Evolutionary conservation across 306 rosid species (phyloP).

Genomic region (Nissolia schottii): DNA sequence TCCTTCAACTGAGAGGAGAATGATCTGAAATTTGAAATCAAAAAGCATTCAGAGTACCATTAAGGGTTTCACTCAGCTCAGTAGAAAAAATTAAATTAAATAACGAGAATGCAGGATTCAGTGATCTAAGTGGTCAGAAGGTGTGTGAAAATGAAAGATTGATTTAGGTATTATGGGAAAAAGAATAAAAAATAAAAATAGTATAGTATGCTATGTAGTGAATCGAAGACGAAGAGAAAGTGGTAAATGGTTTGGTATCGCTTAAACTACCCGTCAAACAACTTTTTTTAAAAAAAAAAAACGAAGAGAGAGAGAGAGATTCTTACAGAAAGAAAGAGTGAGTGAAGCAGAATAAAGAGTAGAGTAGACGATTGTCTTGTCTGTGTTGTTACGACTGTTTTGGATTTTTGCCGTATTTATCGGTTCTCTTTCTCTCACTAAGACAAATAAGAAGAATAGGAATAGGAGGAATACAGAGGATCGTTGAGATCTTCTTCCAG

Average conservation of each 20-base stretch:
- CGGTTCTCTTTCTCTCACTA: not conserved
- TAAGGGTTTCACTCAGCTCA: too few relatives aligned
- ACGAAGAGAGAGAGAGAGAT: not conserved
- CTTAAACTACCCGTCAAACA: too few relatives aligned
- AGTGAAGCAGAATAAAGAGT: constrained; percentile 24
- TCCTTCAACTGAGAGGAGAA: not conserved
- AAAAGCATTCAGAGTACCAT: not conserved
- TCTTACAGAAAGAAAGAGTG: constrained; percentile 42
- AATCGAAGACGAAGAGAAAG: not conserved
- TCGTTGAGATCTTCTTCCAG: constrained; percentile 40
- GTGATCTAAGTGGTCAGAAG: constrained; percentile 20
- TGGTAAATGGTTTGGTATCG: too few relatives aligned
- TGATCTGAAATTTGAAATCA: not conserved
- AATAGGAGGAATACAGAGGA: constrained; percentile 21
- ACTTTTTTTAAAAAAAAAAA: too few relatives aligned
- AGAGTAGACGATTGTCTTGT: not conserved
- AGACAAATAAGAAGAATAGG: constrained; percentile 38
- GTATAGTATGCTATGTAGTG: not conserved
- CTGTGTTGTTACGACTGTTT: not conserved
- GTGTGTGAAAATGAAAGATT: constrained; percentile 10
- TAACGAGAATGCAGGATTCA: not conserved
- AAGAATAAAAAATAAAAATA: not conserved
- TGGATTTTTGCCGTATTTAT: constrained; percentile 27
- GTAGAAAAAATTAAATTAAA: too few relatives aligned
- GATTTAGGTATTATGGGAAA: not conserved